Evolutionary conservation across 768 basidiomycete genomes (phyloP).

Genomic region (Boletellus emodensis): DNA sequence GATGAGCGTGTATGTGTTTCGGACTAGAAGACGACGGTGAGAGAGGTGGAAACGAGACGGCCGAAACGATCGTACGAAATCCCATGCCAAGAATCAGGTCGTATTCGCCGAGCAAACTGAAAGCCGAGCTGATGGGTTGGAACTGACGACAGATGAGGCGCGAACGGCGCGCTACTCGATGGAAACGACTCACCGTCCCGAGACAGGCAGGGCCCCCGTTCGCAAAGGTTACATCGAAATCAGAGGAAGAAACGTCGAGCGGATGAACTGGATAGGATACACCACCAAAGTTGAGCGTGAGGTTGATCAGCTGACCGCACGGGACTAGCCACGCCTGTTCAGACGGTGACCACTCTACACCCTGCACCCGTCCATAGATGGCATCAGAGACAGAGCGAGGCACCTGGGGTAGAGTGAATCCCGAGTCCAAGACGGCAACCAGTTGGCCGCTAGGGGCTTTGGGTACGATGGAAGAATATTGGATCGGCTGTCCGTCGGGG

Average conservation of each 20-base stretch:
- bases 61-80: constrained; percentile 49
- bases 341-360: constrained; percentile 57
- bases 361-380: constrained; percentile 75
- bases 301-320: constrained; percentile 66
- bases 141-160: constrained; percentile 43
- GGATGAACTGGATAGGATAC: constrained; percentile 68
- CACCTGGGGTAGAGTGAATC: constrained; percentile 69
- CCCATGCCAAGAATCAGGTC: constrained; percentile 83
- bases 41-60: background rate
- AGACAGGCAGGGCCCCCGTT: constrained; percentile 58
- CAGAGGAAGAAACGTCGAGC: constrained; percentile 59
- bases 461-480: constrained; percentile 62
- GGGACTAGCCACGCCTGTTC: constrained; percentile 68
- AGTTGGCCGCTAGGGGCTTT: constrained; percentile 59
- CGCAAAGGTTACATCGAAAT: constrained; percentile 42
- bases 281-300: constrained; percentile 72
- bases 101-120: constrained; percentile 72
- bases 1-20: constrained; percentile 69
- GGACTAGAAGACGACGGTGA: constrained; percentile 45
- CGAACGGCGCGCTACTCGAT: background rate
- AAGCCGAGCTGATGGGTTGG: constrained; percentile 80
- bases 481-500: constrained; percentile 65
- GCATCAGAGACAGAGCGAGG: constrained; percentile 72
- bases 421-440: constrained; percentile 73
- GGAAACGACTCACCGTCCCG: constrained; percentile 52